phyloP scores from a whole-genome alignment of 352 stramenopile species.

The Phytophthora podocarpi region DNA sequence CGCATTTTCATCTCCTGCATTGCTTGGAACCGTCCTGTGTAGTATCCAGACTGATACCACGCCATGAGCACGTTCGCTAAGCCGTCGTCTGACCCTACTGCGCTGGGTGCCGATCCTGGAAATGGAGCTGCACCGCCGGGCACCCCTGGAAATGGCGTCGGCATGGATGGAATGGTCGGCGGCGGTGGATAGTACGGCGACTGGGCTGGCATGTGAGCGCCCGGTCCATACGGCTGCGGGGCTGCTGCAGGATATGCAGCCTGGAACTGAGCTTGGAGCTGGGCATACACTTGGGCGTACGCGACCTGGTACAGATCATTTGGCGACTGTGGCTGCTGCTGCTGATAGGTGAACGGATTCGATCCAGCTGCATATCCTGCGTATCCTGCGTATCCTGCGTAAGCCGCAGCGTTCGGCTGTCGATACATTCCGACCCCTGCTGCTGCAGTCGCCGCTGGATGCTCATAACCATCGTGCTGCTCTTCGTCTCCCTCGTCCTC shows the following conservation, averaged over 20 bases:
- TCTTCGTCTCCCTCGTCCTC: constrained; percentile 18
- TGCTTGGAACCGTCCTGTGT: constrained; percentile 77
- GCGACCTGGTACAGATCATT: constrained; percentile 66
- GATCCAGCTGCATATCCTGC: constrained; percentile 5
- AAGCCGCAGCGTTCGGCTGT: constrained; percentile 17
- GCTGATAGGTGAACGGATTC: constrained; percentile 12
- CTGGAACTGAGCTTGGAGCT: constrained; percentile 66
- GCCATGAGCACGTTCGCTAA: constrained; percentile 75
- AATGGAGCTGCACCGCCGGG: constrained; percentile 22
- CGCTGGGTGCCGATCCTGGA: constrained; percentile 14
- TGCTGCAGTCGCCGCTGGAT: background rate
- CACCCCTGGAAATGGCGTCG: constrained; percentile 35
- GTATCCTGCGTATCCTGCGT: background rate
- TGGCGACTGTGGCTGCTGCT: constrained; percentile 22
- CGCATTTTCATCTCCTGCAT: constrained; percentile 75
- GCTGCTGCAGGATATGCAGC: constrained; percentile 33
- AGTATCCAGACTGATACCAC: constrained; percentile 90
- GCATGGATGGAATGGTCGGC: constrained; percentile 25
- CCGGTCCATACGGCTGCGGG: constrained; percentile 20
- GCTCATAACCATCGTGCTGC: background rate
- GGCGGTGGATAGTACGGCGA: constrained; percentile 37
- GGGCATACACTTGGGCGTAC: constrained; percentile 71
- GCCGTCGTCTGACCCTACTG: constrained; percentile 47
- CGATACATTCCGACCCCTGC: constrained; percentile 8
- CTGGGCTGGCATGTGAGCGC: constrained; percentile 20